Percentiles rank a stretch among this genome's conserved stretches.
These are phyloP conservation scores for Parsonsia alboflavescens DNA, from an alignment of 257 asterid species.

Conservation along the genomic window DNA sequence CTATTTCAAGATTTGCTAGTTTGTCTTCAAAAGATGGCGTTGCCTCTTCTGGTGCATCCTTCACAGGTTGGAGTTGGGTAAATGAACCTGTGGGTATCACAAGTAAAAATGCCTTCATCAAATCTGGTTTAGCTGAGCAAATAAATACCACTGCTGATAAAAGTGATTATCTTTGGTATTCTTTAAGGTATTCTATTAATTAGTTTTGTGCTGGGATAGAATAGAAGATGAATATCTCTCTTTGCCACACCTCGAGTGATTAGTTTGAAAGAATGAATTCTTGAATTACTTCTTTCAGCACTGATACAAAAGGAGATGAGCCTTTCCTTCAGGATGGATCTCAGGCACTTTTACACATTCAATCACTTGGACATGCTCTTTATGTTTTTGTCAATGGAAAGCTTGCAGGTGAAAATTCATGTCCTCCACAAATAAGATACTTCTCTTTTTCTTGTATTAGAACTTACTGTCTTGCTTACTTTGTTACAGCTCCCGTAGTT, in stretches of 20 bases:
- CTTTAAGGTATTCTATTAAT: constrained; percentile 45
- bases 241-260: not conserved
- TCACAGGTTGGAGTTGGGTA: constrained; percentile 71
- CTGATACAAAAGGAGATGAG: constrained; percentile 44
- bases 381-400: constrained; percentile 62
- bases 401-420: constrained; percentile 55
- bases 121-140: constrained; percentile 62
- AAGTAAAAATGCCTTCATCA: constrained; percentile 47
- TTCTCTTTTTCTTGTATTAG: not conserved
- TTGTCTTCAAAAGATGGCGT: constrained; percentile 37
- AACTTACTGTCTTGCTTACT: not conserved
- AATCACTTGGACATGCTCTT: constrained; percentile 73
- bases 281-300: constrained; percentile 32
- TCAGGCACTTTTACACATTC: constrained; percentile 54
- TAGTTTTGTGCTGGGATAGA: not conserved
- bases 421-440: not conserved
- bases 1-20: constrained; percentile 41
- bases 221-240: not conserved
- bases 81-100: constrained; percentile 84
- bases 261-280: not conserved
- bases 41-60: constrained; percentile 29
- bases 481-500: not conserved
- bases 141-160: constrained; percentile 78
- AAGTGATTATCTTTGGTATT: constrained; percentile 86
- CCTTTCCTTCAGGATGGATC: constrained; percentile 59